A percentile compares a stretch with the other conserved stretches of the same genome.
Evolutionary conservation across 192 early-diverging fungal species (phyloP).

Genomic region (Funneliformis mosseae): DNA sequence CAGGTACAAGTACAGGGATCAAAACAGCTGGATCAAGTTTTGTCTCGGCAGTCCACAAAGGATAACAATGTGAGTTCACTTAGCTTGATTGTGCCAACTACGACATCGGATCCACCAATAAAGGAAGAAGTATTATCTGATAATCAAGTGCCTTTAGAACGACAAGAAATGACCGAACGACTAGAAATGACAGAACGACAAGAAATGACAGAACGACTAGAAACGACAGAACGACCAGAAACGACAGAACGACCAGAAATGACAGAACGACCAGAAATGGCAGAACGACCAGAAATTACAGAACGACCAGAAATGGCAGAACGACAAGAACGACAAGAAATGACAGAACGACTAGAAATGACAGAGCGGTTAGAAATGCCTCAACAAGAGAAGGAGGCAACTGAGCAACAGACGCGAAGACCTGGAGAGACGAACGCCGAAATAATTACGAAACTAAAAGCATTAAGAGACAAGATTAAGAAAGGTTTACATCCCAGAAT

Average conservation of each 20-base stretch:
- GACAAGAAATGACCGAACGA: not conserved
- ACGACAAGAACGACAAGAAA: too few relatives aligned
- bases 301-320: too few relatives aligned
- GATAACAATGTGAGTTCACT: not conserved
- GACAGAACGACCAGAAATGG: too few relatives aligned
- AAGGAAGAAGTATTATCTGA: not conserved
- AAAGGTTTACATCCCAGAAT: not conserved
- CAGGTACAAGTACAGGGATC: not conserved
- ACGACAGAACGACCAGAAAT: too few relatives aligned
- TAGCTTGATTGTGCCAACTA: not conserved
- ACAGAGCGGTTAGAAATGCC: not conserved
- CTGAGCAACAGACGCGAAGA: not conserved
- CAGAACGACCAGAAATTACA: too few relatives aligned
- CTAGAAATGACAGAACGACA: too few relatives aligned
- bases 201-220: too few relatives aligned
- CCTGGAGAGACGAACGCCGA: not conserved
- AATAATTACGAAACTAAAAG: not conserved
- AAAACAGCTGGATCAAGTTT: not conserved
- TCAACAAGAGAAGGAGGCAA: not conserved
- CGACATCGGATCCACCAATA: not conserved
- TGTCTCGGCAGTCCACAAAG: not conserved
- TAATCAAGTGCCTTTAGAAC: not conserved
- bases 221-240: too few relatives aligned
- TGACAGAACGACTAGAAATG: too few relatives aligned
- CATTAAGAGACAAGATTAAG: slow-evolving; percentile 6